phyloP scores from a whole-genome alignment of 2,329 filamentous ascomycete species.

The Fusarium chuoi region DNA sequence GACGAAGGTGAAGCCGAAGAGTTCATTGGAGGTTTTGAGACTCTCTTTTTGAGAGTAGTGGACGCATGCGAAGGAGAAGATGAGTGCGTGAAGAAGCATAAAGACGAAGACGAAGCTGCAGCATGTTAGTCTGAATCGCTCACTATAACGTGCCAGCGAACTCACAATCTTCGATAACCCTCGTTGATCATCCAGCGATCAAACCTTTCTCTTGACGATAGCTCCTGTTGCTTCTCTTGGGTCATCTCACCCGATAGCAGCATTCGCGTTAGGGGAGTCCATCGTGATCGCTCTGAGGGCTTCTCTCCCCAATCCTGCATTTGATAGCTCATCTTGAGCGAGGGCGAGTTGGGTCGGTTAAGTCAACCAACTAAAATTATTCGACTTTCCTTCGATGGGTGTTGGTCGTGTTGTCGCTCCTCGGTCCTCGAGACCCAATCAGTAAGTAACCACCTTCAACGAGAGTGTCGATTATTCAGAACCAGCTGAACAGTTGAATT shows the following conservation, averaged over 20 bases:
- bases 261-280: conserved; percentile 85
- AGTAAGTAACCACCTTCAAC: neutral
- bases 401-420: neutral
- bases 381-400: neutral
- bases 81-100: conserved; percentile 76
- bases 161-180: conserved; percentile 82
- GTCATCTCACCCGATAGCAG: conserved; percentile 85
- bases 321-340: conserved; percentile 43
- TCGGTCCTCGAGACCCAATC: neutral
- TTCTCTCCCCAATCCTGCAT: conserved; percentile 45
- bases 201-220: conserved; percentile 77
- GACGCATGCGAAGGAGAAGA: conserved; percentile 83
- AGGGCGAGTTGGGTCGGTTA: neutral
- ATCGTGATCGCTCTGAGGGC: conserved; percentile 78
- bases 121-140: neutral
- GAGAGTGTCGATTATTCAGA: conserved; percentile 29
- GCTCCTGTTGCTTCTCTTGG: conserved; percentile 74
- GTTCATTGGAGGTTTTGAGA: conserved; percentile 70
- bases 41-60: conserved; percentile 84
- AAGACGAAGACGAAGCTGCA: conserved; percentile 78
- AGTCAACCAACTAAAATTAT: neutral
- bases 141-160: conserved; percentile 30
- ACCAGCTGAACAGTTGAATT: conserved; percentile 32
- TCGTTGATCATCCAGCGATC: conserved; percentile 92
- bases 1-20: conserved; percentile 79